phyloP scores from a whole-genome alignment of 495 filamentous ascomycete species.

The Pyrenula aspistea region DNA sequence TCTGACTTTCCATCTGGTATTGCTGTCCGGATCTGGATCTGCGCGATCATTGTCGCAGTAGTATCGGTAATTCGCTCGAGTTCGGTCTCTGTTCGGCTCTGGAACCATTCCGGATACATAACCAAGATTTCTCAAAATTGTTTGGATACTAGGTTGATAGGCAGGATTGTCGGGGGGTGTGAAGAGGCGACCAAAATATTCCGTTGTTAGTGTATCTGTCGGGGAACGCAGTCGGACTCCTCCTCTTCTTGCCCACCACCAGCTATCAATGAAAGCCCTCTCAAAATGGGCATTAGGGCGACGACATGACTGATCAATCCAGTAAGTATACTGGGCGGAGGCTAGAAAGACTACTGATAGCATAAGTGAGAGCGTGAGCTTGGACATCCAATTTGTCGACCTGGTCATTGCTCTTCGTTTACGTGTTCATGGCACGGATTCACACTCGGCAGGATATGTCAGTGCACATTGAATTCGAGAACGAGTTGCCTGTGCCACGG shows the following conservation, averaged over 20 bases:
- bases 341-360: background rate
- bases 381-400: too few species aligned
- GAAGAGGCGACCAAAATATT: background rate
- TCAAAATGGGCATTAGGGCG: background rate
- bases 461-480: too few species aligned
- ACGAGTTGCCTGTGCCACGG: too few species aligned
- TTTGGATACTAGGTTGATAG: background rate
- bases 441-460: too few species aligned
- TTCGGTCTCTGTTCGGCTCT: background rate
- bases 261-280: background rate
- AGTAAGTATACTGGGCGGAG: background rate
- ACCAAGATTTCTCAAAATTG: background rate
- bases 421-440: too few species aligned
- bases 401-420: too few species aligned
- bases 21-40: background rate
- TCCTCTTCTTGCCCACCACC: background rate
- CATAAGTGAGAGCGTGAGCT: background rate
- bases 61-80: background rate
- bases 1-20: background rate
- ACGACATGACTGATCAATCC: background rate
- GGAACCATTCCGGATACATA: background rate
- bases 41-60: background rate
- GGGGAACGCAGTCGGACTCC: background rate
- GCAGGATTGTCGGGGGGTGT: background rate
- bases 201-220: background rate